These are phyloP conservation scores for Echria macrotheca DNA, from an alignment of 495 filamentous ascomycete genomes.

Conservation along the genomic window DNA sequence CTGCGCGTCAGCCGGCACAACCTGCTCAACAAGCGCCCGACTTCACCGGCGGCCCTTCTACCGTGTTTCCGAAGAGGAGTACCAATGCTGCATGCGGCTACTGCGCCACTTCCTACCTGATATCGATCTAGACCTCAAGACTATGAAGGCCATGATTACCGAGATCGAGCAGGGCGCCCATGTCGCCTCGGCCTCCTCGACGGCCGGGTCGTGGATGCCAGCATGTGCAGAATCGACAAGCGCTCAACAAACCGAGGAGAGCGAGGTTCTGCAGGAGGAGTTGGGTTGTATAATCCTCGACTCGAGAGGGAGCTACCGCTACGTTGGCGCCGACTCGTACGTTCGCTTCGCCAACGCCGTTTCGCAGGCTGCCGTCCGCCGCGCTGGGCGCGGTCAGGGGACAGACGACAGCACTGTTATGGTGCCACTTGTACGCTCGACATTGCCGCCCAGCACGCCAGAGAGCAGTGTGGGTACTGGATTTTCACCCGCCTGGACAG, in stretches of 20 bases:
- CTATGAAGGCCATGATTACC: slow-evolving; percentile 11
- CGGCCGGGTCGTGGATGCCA: not conserved
- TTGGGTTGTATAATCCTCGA: slow-evolving; percentile 8
- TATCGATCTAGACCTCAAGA: slow-evolving; percentile 5
- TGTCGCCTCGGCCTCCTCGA: not conserved
- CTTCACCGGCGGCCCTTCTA: slow-evolving; percentile 8
- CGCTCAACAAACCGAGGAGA: slow-evolving; percentile 12
- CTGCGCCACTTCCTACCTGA: slow-evolving; percentile 6
- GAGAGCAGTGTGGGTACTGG: no score
- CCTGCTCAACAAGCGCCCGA: slow-evolving; percentile 9
- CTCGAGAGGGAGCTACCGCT: slow-evolving; percentile 6
- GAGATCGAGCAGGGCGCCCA: slow-evolving; percentile 11
- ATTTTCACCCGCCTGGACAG: no score
- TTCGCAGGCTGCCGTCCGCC: not conserved
- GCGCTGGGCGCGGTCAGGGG: not conserved
- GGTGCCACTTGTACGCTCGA: not conserved
- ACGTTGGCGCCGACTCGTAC: slow-evolving; percentile 12
- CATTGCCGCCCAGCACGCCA: not conserved
- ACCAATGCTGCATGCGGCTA: slow-evolving; percentile 11
- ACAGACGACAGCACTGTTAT: not conserved
- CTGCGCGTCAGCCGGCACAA: slow-evolving; percentile 6
- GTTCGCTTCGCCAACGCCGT: slow-evolving; percentile 11
- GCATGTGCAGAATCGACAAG: no score
- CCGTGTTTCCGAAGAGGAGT: slow-evolving; percentile 11
- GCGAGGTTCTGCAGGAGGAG: slow-evolving; percentile 12